Conservation (phyloP, 2,329 filamentous ascomycete genomes). For the Pseudocercospora fuligena region DNA sequence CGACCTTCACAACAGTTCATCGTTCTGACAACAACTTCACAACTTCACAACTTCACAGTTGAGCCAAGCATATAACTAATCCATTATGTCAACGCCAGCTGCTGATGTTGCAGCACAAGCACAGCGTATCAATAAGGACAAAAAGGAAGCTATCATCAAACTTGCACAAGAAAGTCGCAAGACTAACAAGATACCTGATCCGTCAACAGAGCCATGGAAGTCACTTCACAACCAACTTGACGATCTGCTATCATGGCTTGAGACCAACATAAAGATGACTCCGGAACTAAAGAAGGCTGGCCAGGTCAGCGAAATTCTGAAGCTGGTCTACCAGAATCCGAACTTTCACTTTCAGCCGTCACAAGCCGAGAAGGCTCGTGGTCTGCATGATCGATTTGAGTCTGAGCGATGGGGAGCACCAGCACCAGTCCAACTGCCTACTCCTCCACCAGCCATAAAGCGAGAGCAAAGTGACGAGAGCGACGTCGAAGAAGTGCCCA, state of each 20-base stretch:
- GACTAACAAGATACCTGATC: conserved; percentile 1
- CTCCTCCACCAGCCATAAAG: background rate
- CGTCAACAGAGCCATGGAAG: background rate
- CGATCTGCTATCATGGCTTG: conserved; percentile 26
- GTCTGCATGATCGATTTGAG: conserved; percentile 28
- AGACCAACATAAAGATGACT: conserved; percentile 28
- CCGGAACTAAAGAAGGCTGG: conserved; percentile 21
- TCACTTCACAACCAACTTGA: conserved; percentile 26
- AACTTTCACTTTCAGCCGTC: conserved; percentile 24
- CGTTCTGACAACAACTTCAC: background rate
- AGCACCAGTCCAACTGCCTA: background rate
- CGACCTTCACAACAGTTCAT: background rate
- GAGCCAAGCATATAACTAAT: background rate
- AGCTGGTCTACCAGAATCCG: conserved; percentile 21
- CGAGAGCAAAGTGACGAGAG: background rate
- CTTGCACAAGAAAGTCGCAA: conserved; percentile 17
- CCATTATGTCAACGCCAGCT: background rate
- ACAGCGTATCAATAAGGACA: conserved; percentile 7
- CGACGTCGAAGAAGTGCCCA: background rate
- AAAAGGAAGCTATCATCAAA: conserved; percentile 5
- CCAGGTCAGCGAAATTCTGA: conserved; percentile 24
- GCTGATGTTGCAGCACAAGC: background rate
- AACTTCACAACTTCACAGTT: background rate
- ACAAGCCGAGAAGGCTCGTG: conserved; percentile 22
- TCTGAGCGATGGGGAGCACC: conserved; percentile 29